Evolutionary conservation across 2,329 filamentous ascomycete genomes (phyloP), one percentile per base, ranked within the genome.

Genomic region (Curvularia eragrostidis): DNA sequence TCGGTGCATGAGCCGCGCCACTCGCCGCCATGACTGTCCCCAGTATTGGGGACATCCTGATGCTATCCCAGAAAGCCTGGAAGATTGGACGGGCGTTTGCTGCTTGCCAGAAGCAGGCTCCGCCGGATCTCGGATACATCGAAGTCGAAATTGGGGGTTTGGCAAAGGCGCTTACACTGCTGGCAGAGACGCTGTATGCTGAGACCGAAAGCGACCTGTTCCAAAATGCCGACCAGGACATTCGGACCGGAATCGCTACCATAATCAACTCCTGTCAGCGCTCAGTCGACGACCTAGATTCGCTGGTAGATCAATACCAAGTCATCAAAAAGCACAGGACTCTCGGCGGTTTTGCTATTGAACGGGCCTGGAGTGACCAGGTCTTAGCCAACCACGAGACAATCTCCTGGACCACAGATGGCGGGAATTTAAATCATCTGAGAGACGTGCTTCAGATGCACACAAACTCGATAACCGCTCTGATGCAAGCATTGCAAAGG

Each of bases 31-130:
- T 76, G 74, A 54, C 70, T 50, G 66, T 74, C 58, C 74, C 72
- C 55, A 77, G 61, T 26, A 69, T 75, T 56, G 80, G 79, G 54
- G 80, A 81, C 67, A 78, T 81, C 19, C 63, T 82, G 39, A 78
- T 79, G 75, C 72, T 81, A 15, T 80, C 78, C 5, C 79, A 81
- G 64, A 72, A 76, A 41, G 79, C 80, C 21, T 81, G 79, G 79
- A 80, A 76, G 59, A 77, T 79, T 39, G 79, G 78, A 24, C 68
- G 78, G 48, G 75, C 79, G 1, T 82, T 82, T 63, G 75, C 74
- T 5, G 69, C 79, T 19, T 77, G 76, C 24, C 73, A 75, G 30
- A 74, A 75, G 49, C 67, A 70, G 52, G 77, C 77, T 6, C 79
- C 79, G 1, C 28, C 65, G 28, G 77, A 79, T 24, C 81, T 82